Conservation (phyloP, 768 basidiomycete species). For the Psilocybe cyanescens region DNA sequence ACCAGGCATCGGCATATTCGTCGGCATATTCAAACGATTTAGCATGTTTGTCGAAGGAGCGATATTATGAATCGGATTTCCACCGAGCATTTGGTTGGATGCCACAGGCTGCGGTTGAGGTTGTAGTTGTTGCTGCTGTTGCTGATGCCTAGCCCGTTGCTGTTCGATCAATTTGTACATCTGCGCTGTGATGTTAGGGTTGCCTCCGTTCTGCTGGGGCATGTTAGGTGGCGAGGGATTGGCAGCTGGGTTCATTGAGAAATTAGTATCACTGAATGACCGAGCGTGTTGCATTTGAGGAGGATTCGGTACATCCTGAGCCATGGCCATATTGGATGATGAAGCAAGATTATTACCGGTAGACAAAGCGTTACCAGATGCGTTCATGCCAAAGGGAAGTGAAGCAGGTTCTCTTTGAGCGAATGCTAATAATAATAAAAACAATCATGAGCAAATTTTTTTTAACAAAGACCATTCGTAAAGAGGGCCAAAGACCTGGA, state of each 20-base stretch:
- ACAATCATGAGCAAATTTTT: too few species aligned
- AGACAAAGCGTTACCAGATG: not conserved
- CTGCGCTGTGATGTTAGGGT: slow-evolving; percentile 35
- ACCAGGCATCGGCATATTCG: not conserved
- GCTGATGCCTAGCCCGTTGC: slow-evolving; percentile 21
- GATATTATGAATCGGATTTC: not conserved
- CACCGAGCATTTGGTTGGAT: not conserved
- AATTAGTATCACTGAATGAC: slow-evolving; percentile 13
- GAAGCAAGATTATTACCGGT: not conserved
- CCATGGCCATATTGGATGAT: slow-evolving; percentile 12
- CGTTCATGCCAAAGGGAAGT: not conserved
- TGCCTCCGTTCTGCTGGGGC: not conserved
- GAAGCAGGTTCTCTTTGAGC: too few species aligned
- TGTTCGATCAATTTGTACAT: slow-evolving; percentile 56
- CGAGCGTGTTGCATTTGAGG: slow-evolving; percentile 13
- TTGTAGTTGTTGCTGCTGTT: slow-evolving; percentile 16
- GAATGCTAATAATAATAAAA: too few species aligned
- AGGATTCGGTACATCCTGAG: not conserved
- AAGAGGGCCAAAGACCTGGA: too few species aligned
- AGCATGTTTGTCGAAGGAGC: not conserved
- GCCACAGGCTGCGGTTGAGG: not conserved
- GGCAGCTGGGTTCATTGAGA: slow-evolving; percentile 6
- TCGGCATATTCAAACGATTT: not conserved
- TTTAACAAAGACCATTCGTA: too few species aligned
- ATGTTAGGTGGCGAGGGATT: not conserved